phyloP scores from a whole-genome alignment of 1,284 basidiomycete species.

The Pseudozyma sp. region DNA sequence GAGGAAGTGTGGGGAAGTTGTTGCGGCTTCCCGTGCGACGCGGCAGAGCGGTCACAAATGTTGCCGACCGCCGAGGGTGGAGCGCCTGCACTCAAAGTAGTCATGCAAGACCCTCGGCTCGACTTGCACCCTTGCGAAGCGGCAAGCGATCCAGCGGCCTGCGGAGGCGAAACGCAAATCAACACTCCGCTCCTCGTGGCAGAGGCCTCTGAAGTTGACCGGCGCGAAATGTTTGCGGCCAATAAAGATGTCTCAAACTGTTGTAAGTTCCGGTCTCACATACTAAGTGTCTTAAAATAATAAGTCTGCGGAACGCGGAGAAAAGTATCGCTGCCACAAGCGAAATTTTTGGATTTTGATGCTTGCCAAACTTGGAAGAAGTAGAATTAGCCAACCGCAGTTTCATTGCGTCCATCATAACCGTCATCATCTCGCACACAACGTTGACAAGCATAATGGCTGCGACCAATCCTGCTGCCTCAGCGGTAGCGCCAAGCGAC shows the following conservation, averaged over 20 bases:
- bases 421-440: not conserved
- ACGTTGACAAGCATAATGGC: slow-evolving; percentile 5
- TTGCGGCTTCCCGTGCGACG: not conserved
- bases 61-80: not conserved
- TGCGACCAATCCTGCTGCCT: slow-evolving; percentile 1
- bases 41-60: not conserved
- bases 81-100: not conserved
- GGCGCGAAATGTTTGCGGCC: slow-evolving; percentile 1
- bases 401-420: not conserved
- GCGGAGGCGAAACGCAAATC: slow-evolving; percentile 10
- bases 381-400: no score
- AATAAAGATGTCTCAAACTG: not conserved
- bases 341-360: not conserved
- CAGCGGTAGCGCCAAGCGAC: slow-evolving; percentile 19
- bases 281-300: no score
- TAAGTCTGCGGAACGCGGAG: not conserved
- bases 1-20: slow-evolving; percentile 12
- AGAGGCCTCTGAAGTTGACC: not conserved
- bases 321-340: not conserved
- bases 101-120: no score
- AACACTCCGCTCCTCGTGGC: slow-evolving; percentile 1
- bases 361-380: not conserved
- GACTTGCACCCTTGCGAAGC: no score
- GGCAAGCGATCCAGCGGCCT: not conserved
- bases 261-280: not conserved